Conservation (phyloP, 2,329 filamentous ascomycete genomes). For the Diplodia intermedia region DNA sequence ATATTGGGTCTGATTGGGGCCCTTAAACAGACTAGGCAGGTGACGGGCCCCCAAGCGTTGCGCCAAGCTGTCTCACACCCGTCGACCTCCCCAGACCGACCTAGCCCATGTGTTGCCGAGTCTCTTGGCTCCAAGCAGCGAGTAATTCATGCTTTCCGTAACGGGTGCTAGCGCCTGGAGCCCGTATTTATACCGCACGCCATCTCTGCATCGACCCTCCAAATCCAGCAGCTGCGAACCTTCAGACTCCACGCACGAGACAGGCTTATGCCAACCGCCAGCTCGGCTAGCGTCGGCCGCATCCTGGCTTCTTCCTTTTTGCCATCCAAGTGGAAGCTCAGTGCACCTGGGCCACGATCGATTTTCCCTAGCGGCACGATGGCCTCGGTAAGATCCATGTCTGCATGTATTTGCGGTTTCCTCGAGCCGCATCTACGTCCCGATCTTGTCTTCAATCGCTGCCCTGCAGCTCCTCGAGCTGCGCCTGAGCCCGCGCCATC, state of each 20-base stretch:
- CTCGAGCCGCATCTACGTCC: too few relatives aligned
- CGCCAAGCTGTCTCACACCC: slow-evolving; percentile 22
- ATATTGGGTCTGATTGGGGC: slow-evolving; percentile 6
- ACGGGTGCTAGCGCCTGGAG: neutral
- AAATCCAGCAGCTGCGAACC: slow-evolving; percentile 21
- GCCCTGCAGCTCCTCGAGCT: slow-evolving; percentile 7
- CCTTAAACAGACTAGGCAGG: slow-evolving; percentile 23
- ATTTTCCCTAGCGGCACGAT: too few relatives aligned
- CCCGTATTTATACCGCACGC: slow-evolving; percentile 15
- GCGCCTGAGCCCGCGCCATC: slow-evolving; percentile 31
- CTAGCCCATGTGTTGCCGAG: slow-evolving; percentile 16
- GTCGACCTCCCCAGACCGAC: slow-evolving; percentile 14
- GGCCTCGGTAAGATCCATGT: too few relatives aligned
- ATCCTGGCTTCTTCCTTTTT: neutral
- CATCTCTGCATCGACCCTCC: neutral
- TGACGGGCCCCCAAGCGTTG: neutral
- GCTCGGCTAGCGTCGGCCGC: slow-evolving; percentile 19
- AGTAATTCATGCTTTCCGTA: slow-evolving; percentile 1
- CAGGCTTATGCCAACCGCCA: neutral
- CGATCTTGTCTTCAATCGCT: too few relatives aligned
- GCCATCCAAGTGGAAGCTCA: slow-evolving; percentile 6
- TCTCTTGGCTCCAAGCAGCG: slow-evolving; percentile 18
- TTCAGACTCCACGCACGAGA: neutral
- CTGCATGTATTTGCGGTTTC: too few relatives aligned
- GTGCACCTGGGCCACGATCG: neutral